Evolutionary conservation across 495 filamentous ascomycete species (phyloP).

Genomic region (Glonium stellatum): DNA sequence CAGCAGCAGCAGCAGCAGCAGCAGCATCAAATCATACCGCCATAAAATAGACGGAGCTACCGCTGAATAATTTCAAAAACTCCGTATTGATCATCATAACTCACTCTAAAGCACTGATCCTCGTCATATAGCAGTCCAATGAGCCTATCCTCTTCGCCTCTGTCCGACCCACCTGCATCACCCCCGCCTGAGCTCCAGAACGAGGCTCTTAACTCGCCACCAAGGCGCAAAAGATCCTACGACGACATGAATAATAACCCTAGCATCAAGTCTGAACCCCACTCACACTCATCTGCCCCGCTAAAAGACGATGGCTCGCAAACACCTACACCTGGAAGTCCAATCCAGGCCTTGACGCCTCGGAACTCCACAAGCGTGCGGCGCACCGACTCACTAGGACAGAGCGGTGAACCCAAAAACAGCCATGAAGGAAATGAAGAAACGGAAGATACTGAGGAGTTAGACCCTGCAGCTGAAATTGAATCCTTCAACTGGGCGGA

Average conservation of each 20-base stretch:
- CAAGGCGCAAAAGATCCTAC: neutral
- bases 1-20: no score
- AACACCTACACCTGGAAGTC: neutral
- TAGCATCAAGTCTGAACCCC: neutral
- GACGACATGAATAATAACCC: slow-evolving; percentile 1
- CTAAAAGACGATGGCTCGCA: slow-evolving; percentile 3
- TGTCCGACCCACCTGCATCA: neutral
- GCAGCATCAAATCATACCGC: no score
- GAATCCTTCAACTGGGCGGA: slow-evolving; percentile 40
- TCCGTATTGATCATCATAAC: neutral
- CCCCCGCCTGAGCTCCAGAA: neutral
- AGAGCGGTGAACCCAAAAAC: neutral
- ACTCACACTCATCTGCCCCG: neutral
- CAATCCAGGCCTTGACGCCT: neutral
- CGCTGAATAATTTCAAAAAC: neutral
- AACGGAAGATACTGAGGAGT: slow-evolving; percentile 3
- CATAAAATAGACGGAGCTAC: no score
- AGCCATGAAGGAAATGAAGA: slow-evolving; percentile 1
- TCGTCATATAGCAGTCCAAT: slow-evolving; percentile 5
- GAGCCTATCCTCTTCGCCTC: neutral
- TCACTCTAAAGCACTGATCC: slow-evolving; percentile 16
- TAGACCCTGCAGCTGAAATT: slow-evolving; percentile 9
- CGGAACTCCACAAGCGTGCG: slow-evolving; percentile 11
- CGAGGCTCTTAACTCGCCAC: neutral
- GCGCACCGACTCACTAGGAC: neutral